Conservation (phyloP, 2,329 filamentous ascomycete genomes). For the Annulohypoxylon truncatum region DNA sequence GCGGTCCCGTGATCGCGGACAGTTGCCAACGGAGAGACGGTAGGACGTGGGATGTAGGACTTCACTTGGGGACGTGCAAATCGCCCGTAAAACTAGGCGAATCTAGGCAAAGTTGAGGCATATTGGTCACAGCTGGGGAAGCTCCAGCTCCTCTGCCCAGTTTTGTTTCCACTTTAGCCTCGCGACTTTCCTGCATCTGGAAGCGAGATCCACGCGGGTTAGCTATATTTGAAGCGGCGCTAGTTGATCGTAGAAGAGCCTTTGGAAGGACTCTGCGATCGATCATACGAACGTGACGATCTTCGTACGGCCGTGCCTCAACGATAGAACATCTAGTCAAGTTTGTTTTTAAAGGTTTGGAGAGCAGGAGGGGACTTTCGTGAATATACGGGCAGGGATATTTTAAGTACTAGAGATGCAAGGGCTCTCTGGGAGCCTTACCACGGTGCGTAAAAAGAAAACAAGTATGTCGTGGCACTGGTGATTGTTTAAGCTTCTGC, state of each 20-base stretch:
- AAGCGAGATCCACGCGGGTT: slow-evolving; percentile 27
- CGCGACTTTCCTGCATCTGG: slow-evolving; percentile 29
- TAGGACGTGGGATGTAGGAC: slow-evolving; percentile 5
- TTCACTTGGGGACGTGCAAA: background rate
- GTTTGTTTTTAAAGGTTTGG: background rate
- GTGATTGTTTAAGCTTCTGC: background rate
- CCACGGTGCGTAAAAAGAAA: slow-evolving; percentile 10
- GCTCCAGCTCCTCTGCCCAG: slow-evolving; percentile 15
- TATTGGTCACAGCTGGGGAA: slow-evolving; percentile 12
- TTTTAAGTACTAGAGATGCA: background rate
- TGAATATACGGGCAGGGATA: background rate
- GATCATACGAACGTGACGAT: slow-evolving; percentile 8
- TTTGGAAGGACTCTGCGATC: slow-evolving; percentile 49
- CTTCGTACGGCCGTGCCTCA: slow-evolving; percentile 9
- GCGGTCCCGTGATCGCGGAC: slow-evolving; percentile 26
- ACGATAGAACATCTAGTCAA: background rate
- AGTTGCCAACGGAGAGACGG: slow-evolving; percentile 20
- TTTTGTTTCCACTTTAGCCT: slow-evolving; percentile 19
- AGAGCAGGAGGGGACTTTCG: background rate
- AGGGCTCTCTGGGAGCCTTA: slow-evolving; percentile 5
- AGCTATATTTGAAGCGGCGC: slow-evolving; percentile 24
- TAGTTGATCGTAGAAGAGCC: slow-evolving; percentile 24
- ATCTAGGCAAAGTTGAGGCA: slow-evolving; percentile 14
- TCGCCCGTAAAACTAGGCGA: slow-evolving; percentile 11
- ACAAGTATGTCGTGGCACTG: slow-evolving; percentile 4